Base-by-base conservation (phyloP, 129 eudicot genomes). In the Cynara cardunculus region DNA sequence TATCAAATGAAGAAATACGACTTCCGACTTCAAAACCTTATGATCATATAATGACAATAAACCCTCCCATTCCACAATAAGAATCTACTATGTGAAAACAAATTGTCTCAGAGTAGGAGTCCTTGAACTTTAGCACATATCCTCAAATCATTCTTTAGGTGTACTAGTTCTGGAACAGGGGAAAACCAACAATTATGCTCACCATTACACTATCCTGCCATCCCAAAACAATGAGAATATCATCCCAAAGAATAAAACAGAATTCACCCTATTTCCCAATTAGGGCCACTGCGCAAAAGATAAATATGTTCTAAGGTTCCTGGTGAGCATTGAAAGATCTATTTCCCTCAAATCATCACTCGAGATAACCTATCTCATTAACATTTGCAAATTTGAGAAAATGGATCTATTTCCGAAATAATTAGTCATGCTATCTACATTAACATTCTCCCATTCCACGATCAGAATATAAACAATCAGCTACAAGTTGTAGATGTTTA, bases 311-410 rank as follows among this genome's bases (percentile, higher is more conserved):
- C 22, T 4, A 16, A 53, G 24, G 64, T 53, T 53, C 64, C 64
- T 53, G 22, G 64, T 53, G 22, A 18, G 9, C 64, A 14, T 16
- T 53, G 8, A 53, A 53, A 14, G 64, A 53, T 53, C 64, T 53
- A 53, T 16, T 49, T 53, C 64, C 46, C 46, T 2, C 37, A 70
- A 18, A 7, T 28, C 5, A 37, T 21, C 25, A 35, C 66, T 27
- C 31, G 62, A 76, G 71, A 76, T 30, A 30, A 76, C 71, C 21
- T 61, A 32, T 62, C 28, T 61, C 80, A 32, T 34, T 32, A 18
- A 76, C 72, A 25, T 62, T 59, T 62, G 21, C 34, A 34, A 25
- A 14, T 73, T n/a, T 73, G 27, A 73, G 32, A 76, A 64, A 34
- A 12, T 13, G 61, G 59, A 24, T 74, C 67, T 7, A 74, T 74